Base-by-base conservation (phyloP, 2,329 filamentous ascomycete species). In the Sordariomycetes sp. region DNA sequence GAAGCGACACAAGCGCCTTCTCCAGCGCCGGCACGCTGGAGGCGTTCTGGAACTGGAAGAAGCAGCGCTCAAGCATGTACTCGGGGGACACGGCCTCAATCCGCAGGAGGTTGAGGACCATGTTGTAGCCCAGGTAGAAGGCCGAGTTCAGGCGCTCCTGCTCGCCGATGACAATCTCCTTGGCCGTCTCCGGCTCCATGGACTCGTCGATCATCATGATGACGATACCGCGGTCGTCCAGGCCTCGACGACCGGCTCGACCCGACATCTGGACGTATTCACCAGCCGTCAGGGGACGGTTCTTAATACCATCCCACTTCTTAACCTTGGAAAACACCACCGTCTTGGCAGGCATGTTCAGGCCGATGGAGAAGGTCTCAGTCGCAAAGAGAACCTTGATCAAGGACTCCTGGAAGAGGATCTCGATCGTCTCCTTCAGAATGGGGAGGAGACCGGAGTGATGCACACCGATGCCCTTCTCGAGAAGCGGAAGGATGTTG, bases 231-330 rank as follows among this genome's bases (percentile, higher is more conserved):
- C 94, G 88, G 62, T 97, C 92, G 75, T 99, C 94, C 58, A 99
- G 87, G 74, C 94, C 94, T 83, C 94, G 87, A 80, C 94, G 89
- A 69, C 94, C 94, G 60, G 94, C 94, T 73, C 94, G 89, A 61
- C 94, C 94, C 58, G 94, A 96, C 94, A 99, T 99, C 70, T 99
- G 94, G 57, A 99, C 90, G 72, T 97, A 99, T 67, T 99, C 94
- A 12, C 90, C 96, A 1, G 91, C 90, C 0, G 92, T 97, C 22
- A 97, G 81, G 73, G 92, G 95, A 62, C 93, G 83, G 65, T 84
- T 82, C 60, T 82, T 79, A 7, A 85, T 80, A 59, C 95, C 95
- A 68, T 99, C 94, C 69, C 92, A 99, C 69, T 99, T 99, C 57
- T 88, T 88, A 11, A 99, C 91, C 64, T 89, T 92, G 0, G 94